Evolutionary conservation across 352 stramenopile genomes (phyloP).

Genomic region (Elongisporangium senticosum): DNA sequence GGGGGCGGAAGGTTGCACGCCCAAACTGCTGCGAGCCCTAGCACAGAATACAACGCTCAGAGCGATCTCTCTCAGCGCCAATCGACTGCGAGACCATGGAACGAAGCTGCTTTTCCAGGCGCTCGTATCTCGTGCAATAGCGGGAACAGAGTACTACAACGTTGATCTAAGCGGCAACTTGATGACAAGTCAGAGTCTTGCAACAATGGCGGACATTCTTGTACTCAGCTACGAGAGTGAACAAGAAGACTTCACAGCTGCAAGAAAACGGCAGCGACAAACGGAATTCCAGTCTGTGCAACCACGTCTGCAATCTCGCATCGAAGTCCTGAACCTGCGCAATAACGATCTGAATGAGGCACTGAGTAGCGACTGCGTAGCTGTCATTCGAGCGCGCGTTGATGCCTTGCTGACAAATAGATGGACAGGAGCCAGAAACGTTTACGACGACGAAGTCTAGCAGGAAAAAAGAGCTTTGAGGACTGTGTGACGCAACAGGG

Average conservation of each 20-base stretch:
- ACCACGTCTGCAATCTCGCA: neutral
- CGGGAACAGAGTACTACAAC: neutral
- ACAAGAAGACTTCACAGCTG: neutral
- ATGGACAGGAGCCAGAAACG: constrained; percentile 54
- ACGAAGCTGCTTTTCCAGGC: constrained; percentile 39
- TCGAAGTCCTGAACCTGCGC: constrained; percentile 55
- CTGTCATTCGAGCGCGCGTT: constrained; percentile 26
- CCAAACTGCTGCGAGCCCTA: constrained; percentile 38
- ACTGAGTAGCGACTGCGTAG: constrained; percentile 20
- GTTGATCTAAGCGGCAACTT: constrained; percentile 77
- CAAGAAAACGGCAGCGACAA: constrained; percentile 7
- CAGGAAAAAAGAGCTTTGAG: constrained; percentile 1
- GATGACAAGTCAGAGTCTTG: constrained; percentile 45
- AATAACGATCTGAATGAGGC: constrained; percentile 64
- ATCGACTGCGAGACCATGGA: constrained; percentile 61
- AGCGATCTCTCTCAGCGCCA: constrained; percentile 55
- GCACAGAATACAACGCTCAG: constrained; percentile 38
- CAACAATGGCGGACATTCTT: constrained; percentile 24
- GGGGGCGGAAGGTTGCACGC: constrained; percentile 39
- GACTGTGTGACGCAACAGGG: no score
- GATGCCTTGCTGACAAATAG: constrained; percentile 51
- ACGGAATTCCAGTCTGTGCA: neutral
- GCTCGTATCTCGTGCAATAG: constrained; percentile 17
- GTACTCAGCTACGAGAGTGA: neutral
- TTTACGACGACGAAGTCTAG: constrained; percentile 84